phyloP scores from a whole-genome alignment of 768 basidiomycete species.

The Tricholoma saponaceum region DNA sequence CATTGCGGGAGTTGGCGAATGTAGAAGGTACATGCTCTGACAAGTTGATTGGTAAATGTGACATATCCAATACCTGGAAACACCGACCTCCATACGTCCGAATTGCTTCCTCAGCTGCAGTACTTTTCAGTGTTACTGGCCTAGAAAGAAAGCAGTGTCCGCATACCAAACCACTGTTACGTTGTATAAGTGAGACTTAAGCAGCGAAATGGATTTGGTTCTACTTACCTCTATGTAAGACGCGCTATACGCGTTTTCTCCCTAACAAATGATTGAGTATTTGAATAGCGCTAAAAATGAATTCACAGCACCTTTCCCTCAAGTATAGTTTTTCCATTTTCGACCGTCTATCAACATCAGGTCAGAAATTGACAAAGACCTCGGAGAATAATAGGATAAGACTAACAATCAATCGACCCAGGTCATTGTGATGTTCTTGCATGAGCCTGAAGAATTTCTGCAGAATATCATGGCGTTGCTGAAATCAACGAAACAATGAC shows the following conservation, averaged over 20 bases:
- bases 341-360: constrained; percentile 59
- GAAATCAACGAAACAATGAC: constrained; percentile 1
- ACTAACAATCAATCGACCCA: constrained; percentile 80
- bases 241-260: constrained; percentile 82
- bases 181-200: not conserved
- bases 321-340: constrained; percentile 89
- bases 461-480: constrained; percentile 83
- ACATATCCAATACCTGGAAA: not conserved
- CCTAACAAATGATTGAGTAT: constrained; percentile 33
- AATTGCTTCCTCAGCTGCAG: constrained; percentile 84
- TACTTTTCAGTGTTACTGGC: constrained; percentile 5
- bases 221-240: constrained; percentile 73
- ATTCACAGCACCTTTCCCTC: constrained; percentile 64
- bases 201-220: not conserved
- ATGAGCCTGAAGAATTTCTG: constrained; percentile 76
- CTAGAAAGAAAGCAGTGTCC: not conserved
- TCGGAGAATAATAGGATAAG: constrained; percentile 6
- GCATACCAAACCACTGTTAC: constrained; percentile 75
- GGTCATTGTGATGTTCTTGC: constrained; percentile 82
- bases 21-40: constrained; percentile 82
- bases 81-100: constrained; percentile 81
- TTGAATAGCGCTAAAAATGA: not conserved
- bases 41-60: not conserved
- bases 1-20: constrained; percentile 64
- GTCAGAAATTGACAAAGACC: constrained; percentile 19